These are phyloP conservation scores for Trichosanthes cucumerina DNA, from an alignment of 306 rosid genomes.

Conservation along the genomic window DNA sequence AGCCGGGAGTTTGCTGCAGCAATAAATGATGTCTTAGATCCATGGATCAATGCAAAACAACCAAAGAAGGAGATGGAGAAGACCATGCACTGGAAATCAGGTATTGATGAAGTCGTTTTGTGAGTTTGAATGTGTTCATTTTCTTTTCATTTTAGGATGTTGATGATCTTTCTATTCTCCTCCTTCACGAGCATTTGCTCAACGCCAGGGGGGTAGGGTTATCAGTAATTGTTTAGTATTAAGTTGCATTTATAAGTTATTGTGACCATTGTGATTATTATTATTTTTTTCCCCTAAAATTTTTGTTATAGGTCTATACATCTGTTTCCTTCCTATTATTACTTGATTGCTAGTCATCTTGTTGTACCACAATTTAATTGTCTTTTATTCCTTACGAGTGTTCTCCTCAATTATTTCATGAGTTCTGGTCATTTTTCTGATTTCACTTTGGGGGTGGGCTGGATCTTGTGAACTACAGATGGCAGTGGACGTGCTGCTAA, in stretches of 20 bases:
- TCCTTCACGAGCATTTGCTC: not conserved
- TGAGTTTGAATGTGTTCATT: not conserved
- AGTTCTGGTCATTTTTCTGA: slow-evolving; percentile 9
- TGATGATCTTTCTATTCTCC: not conserved
- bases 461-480: slow-evolving; percentile 38
- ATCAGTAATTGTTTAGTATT: not conserved
- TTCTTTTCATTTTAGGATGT: not conserved
- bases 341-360: not conserved
- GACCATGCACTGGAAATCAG: slow-evolving; percentile 75
- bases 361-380: not conserved
- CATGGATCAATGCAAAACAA: slow-evolving; percentile 93
- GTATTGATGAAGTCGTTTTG: slow-evolving; percentile 24
- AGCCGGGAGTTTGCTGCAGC: slow-evolving; percentile 95
- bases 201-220: not conserved
- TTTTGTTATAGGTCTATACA: not conserved
- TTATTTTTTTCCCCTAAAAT: not conserved
- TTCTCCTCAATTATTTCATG: not conserved
- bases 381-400: not conserved
- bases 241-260: not conserved
- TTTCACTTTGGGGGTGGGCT: slow-evolving; percentile 6
- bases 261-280: not conserved
- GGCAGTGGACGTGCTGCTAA: slow-evolving; percentile 60
- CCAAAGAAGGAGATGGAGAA: slow-evolving; percentile 89
- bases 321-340: not conserved
- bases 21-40: slow-evolving; percentile 90